Evolutionary conservation across 768 basidiomycete genomes (phyloP).

Genomic region (Cantharellus cinnabarinus): DNA sequence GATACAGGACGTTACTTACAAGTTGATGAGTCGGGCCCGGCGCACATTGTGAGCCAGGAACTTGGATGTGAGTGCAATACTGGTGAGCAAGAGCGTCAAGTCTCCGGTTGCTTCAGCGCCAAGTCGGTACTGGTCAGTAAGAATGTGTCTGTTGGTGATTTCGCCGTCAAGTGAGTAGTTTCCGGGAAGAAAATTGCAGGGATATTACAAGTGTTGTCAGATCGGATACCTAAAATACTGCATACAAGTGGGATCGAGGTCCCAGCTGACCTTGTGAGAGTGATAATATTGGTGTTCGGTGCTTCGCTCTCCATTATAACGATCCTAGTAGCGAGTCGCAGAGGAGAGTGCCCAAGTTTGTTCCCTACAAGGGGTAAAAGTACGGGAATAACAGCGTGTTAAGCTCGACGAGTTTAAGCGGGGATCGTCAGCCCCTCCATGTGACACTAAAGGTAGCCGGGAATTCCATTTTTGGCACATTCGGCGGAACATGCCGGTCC

Average conservation of each 20-base stretch:
- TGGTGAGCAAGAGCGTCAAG: slow-evolving; percentile 70
- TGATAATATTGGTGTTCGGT: slow-evolving; percentile 76
- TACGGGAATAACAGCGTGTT: no score
- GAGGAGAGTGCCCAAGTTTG: background rate
- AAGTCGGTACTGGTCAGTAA: slow-evolving; percentile 64
- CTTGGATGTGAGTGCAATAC: slow-evolving; percentile 82
- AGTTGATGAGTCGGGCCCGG: slow-evolving; percentile 89
- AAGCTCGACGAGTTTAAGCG: no score
- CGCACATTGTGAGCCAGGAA: slow-evolving; percentile 44
- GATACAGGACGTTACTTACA: slow-evolving; percentile 30
- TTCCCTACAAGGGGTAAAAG: background rate
- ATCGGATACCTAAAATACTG: no score
- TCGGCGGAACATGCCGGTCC: no score
- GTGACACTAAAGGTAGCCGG: no score
- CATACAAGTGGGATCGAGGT: no score
- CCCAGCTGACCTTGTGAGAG: slow-evolving; percentile 57
- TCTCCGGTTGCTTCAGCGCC: slow-evolving; percentile 79
- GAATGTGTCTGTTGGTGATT: slow-evolving; percentile 33
- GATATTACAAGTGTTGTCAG: no score
- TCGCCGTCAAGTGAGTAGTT: no score
- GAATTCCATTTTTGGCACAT: no score
- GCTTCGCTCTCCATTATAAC: slow-evolving; percentile 30
- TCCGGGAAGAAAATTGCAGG: no score
- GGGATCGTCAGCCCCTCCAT: no score
- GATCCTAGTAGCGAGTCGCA: background rate